phyloP scores from a whole-genome alignment of 441 rosid genomes.

The Mallotus repandus region DNA sequence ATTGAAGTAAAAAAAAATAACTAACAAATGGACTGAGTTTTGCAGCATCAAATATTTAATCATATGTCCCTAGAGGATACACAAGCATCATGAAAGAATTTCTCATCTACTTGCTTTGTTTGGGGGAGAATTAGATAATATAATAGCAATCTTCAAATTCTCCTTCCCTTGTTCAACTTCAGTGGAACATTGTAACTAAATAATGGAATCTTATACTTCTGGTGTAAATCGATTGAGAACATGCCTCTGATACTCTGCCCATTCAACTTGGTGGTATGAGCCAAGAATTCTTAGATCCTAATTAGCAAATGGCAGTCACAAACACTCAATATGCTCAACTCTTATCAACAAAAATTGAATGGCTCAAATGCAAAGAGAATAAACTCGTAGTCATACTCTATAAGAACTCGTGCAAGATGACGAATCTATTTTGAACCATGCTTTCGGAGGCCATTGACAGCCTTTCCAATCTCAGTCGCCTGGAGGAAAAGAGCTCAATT shows the following conservation, averaged over 20 bases:
- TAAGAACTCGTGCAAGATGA: slow-evolving; percentile 61
- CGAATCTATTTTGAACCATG: slow-evolving; percentile 62
- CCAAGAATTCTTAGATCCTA: neutral
- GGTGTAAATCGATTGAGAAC: neutral
- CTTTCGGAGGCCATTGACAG: slow-evolving; percentile 79
- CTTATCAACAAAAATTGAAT: neutral
- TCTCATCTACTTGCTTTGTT: neutral
- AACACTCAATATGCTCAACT: neutral
- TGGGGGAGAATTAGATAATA: neutral
- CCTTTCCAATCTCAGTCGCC: slow-evolving; percentile 93
- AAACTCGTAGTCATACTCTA: too few species aligned
- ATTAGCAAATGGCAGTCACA: neutral
- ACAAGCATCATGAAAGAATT: neutral
- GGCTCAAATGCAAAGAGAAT: neutral
- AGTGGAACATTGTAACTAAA: neutral
- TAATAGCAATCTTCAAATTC: neutral
- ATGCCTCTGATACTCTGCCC: neutral
- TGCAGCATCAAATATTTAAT: neutral
- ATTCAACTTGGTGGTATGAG: neutral
- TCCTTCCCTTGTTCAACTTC: neutral
- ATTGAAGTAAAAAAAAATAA: neutral
- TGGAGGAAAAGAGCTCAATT: slow-evolving; percentile 33
- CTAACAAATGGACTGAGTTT: neutral
- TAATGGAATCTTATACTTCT: neutral
- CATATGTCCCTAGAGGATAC: neutral